Evolutionary conservation across 139 green algal species (phyloP), one percentile per base, ranked within the genome.

Genomic region (Pleodorina starrii): DNA sequence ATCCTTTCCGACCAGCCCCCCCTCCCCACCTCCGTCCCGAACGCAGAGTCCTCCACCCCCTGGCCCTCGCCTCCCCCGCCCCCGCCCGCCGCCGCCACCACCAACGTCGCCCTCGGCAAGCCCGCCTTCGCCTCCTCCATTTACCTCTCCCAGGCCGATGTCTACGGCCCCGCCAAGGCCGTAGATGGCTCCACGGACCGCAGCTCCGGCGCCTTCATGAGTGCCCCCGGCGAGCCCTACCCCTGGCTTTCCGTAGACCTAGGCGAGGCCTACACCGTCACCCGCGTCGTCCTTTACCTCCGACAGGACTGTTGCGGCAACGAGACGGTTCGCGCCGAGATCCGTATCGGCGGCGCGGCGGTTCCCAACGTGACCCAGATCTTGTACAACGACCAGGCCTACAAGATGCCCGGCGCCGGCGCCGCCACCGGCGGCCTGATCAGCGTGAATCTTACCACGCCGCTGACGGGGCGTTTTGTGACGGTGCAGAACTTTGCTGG

Each of bases 291-390:
- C 27, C 7, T 40, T 21, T 73, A 73, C 63, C 25, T 40, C 32
- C 63, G 63, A 40, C 25, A 73, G 63, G 63, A 73, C 63, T 73
- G 63, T 23, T 73, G 63, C 63, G 63, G 63, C 6, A 73, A 73
- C 32, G 29, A 36, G 2, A 73, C 63, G 21, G 32, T 73, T 11
- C 63, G 63, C 63, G 63, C 19, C 11, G 63, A 73, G 32, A 10
- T 73, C 63, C 63, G 63, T 2, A 23, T 73, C 21, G 63, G 63
- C 25, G 63, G 63, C 29, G 63, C 63, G n/a, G 27, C n/a, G 35
- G 63, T 73, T 73, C 29, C 63, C 19, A 6, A 3, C 63, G 63
- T 4, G 27, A 73, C 16, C 27, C 63, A 73, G 63, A 73, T 73
- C 2, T 36, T 23, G 2, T 73, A 73, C 63, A 73, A 73, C 19